Base-by-base conservation (phyloP, 163 green algal genomes). In the Prototheca wickerhamii region DNA sequence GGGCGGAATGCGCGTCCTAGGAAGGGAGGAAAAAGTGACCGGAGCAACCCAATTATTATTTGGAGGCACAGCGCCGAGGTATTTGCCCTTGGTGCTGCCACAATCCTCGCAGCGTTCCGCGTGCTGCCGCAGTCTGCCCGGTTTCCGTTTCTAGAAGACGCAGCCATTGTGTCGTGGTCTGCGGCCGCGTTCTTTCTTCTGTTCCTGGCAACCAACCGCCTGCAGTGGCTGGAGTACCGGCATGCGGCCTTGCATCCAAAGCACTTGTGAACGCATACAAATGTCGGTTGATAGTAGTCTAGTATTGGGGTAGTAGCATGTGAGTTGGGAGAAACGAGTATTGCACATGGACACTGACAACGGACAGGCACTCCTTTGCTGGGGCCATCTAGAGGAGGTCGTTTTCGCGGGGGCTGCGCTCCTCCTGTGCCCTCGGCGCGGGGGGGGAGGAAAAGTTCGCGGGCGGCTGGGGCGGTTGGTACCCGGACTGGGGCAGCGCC, bases 181-280 rank as follows among this genome's bases (percentile, higher is more conserved):
- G 6, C 7, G 12, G 18, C 17, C 53, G 29, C 53, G 8, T 21
- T 35, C 10, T 10, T 35, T 10, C 6, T 12, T 15, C 25, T 60
- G 6, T 60, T 60, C 53, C 10, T 17, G 15, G 58, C 51, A 31
- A 64, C 56, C 25, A 54, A 64, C 33, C 40, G n/a, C 18, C 64
- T 60, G 29, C 55, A 64, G 56, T 28, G 50, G 30, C 23, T 8
- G 1, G 63, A 69, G 25, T 69, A 49, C 42, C 30, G 52, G 2
- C 21, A 3, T 4, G 52, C 32, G 4, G 46, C n/a, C 63, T 58
- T 63, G 30, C 29, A 49, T 15, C 10, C 23, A 23, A 67, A 67
- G 21, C 49, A 63, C 51, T 29, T 28, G 25, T 63, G 17, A 63
- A 49, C 40, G 40, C 10, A 49, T 49, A 10, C 15, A 15, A 15